A percentile compares a stretch with the other conserved stretches of the same genome.
phyloP scores from a whole-genome alignment of 2,329 filamentous ascomycete genomes.

The Phialocephala sp. region DNA sequence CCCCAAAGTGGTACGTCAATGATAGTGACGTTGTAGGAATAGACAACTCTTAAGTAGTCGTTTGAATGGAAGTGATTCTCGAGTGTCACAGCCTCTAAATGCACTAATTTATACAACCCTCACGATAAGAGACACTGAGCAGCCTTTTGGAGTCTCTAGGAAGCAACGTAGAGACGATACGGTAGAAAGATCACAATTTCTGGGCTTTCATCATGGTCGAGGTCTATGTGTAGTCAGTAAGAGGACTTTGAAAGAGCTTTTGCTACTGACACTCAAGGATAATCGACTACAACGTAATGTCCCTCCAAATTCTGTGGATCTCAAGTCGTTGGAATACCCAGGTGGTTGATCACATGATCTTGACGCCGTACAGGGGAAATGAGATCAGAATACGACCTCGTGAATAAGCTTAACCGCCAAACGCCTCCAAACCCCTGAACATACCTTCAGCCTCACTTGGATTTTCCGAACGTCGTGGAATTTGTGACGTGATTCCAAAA shows the following conservation, averaged over 20 bases:
- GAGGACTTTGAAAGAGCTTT: not conserved
- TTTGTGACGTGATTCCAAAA: not conserved
- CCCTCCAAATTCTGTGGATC: too few relatives aligned
- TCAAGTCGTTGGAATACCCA: not conserved
- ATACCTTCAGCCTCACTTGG: not conserved
- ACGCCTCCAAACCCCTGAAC: not conserved
- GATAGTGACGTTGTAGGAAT: not conserved
- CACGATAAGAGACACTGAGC: too few relatives aligned
- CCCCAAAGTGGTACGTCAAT: not conserved
- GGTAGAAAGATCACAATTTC: not conserved
- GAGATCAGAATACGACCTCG: not conserved
- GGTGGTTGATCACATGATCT: not conserved
- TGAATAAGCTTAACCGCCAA: not conserved
- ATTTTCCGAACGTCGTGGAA: not conserved
- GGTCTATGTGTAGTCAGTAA: not conserved
- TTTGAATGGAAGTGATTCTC: slow-evolving; percentile 1
- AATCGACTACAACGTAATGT: not conserved
- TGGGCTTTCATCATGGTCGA: not conserved
- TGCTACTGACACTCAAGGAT: not conserved
- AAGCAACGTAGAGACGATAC: too few relatives aligned
- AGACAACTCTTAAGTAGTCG: not conserved
- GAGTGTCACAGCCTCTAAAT: not conserved
- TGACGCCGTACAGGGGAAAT: not conserved
- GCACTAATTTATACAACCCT: too few relatives aligned
- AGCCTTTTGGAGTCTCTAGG: too few relatives aligned